phyloP scores from a whole-genome alignment of 2,329 filamentous ascomycete genomes.

The Epichloe festucae region DNA sequence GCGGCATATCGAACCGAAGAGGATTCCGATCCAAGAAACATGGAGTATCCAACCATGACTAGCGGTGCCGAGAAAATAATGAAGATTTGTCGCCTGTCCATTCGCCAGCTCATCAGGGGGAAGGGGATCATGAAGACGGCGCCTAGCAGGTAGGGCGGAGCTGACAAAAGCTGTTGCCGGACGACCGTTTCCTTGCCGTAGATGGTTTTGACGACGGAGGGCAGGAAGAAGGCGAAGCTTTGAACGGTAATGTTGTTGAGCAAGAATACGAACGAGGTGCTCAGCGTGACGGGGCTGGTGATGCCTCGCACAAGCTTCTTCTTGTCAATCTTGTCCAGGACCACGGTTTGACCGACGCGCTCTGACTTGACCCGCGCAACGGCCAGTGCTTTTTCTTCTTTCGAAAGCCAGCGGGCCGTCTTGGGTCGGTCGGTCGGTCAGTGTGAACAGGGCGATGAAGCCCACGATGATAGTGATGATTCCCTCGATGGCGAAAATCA shows the following conservation, averaged over 20 bases:
- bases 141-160: constrained; percentile 57
- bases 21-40: constrained; percentile 49
- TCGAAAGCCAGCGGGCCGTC: constrained; percentile 51
- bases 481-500: constrained; percentile 60
- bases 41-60: constrained; percentile 56
- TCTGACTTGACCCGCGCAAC: constrained; percentile 57
- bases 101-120: constrained; percentile 46
- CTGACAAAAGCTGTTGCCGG: constrained; percentile 55
- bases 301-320: constrained; percentile 49
- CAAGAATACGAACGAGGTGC: constrained; percentile 45
- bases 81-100: constrained; percentile 47
- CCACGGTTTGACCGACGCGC: constrained; percentile 45
- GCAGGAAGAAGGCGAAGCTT: constrained; percentile 55
- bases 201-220: constrained; percentile 56
- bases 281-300: constrained; percentile 46
- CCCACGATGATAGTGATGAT: constrained; percentile 42
- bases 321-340: constrained; percentile 49
- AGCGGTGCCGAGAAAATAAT: constrained; percentile 47
- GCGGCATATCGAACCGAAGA: constrained; percentile 50
- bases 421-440: constrained; percentile 56
- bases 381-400: constrained; percentile 54
- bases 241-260: constrained; percentile 60
- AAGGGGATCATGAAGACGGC: constrained; percentile 52
- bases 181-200: constrained; percentile 44
- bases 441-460: constrained; percentile 47